Evolutionary conservation across 2,329 filamentous ascomycete genomes (phyloP), one percentile per base, ranked within the genome.

Genomic region (Cyphellophora europaea): DNA sequence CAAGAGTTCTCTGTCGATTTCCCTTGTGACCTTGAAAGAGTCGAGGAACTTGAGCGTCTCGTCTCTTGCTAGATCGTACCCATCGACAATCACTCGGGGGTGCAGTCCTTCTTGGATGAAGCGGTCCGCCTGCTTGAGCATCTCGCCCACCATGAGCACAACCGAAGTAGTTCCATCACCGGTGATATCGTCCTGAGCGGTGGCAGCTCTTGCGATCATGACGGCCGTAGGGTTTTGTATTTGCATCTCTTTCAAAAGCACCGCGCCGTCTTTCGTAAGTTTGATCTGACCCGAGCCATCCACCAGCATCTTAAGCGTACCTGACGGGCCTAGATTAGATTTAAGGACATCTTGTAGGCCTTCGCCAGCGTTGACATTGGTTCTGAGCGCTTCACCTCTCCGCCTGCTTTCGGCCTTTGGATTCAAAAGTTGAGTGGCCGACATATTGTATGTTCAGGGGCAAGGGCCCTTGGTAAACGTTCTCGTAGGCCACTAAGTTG

Each of bases 351-450:
- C 76, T 57, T 88, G 79, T 46, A 88, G 70, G 54, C 91, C 91
- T 67, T 95, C 88, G 56, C 89, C 91, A 48, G 91, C 91, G 55
- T 74, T 86, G 66, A 98, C 96, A 72, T 98, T 98, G 63, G 96
- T 88, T 64, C 76, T 78, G 45, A 98, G 71, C 71, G 91, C 91
- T 77, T 98, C 91, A 63, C 86, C 91, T 71, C 91, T 80, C 72
- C 91, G 87, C 67, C 91, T 80, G 53, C 88, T 95, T 71, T 98
- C 91, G 56, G 91, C 91, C 72, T 98, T 98, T 44, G 91, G 91
- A 66, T 98, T 98, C 49, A 98, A 81, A 56, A 98, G 79, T 69
- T 96, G 89, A 57, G 91, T 88, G 52, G 91, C 91, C 67, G 88
- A 96, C 91, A 96, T 96, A 8, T 25, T 25, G 21, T 8, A n/a